These are phyloP conservation scores for Hordeum pubiflorum DNA, from an alignment of 202 grass and related monocot genomes.

Conservation along the genomic window DNA sequence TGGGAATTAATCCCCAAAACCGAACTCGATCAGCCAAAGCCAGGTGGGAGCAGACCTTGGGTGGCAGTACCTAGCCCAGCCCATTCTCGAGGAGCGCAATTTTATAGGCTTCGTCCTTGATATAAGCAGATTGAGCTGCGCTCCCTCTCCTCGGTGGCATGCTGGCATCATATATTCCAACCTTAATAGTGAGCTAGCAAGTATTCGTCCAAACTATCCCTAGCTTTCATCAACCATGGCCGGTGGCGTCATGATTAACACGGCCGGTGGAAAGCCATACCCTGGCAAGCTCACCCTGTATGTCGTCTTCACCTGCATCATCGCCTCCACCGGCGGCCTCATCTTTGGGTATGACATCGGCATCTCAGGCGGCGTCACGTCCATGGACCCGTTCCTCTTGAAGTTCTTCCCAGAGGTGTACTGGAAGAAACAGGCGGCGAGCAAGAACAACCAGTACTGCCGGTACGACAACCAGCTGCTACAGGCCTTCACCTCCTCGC, in stretches of 20 bases:
- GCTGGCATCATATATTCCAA: not conserved
- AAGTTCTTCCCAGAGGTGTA: constrained; percentile 73
- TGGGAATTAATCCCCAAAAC: too few species aligned
- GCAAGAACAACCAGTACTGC: not conserved
- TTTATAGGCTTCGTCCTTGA: too few species aligned
- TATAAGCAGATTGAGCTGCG: not conserved
- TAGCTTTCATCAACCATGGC: not conserved
- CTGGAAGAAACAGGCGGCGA: constrained; percentile 29
- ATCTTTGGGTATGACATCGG: constrained; percentile 75
- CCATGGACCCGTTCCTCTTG: constrained; percentile 44
- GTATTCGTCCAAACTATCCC: not conserved
- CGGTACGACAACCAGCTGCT: not conserved
- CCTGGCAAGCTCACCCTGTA: constrained; percentile 61
- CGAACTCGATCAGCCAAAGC: too few species aligned
- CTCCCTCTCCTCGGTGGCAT: not conserved
- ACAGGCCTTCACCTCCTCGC: not conserved
- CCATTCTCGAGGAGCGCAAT: too few species aligned
- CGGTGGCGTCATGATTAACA: constrained; percentile 37
- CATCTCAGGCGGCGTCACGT: constrained; percentile 55
- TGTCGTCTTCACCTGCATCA: constrained; percentile 49
- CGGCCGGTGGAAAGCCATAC: constrained; percentile 42
- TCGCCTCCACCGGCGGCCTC: constrained; percentile 55
- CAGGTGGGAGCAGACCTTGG: too few species aligned
- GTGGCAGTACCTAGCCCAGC: too few species aligned
- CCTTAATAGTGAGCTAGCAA: not conserved